Base-by-base conservation (phyloP, 176 grass and related monocot genomes). In the Chrysopogon serrulatus region DNA sequence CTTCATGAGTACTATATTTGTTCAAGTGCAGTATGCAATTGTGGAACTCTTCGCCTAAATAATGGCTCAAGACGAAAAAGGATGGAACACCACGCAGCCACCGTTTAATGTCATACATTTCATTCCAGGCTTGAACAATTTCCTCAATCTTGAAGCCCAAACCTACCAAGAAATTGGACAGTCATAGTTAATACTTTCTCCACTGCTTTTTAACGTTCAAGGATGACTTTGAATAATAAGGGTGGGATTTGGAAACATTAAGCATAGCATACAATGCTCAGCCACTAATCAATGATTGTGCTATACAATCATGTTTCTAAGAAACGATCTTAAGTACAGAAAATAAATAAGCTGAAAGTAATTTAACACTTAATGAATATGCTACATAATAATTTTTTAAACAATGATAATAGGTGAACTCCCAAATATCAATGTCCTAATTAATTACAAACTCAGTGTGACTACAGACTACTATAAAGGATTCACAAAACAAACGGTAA, bases 91-190 rank as follows among this genome's bases (percentile, higher is more conserved):
- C 85, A 57, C 54, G 79, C 45, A 95, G 69, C 96, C 96, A 98
- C 47, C 79, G 83, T 79, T 98, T 91, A 71, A 86, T 86, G 85
- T 98, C 96, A 78, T 98, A 95, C 89, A 92, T 93, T 76, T 95
- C 91, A 83, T 92, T 95, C 91, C 91, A 98, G 74, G 93, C 88
- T 83, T 98, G 87, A 39, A 95, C 90, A 78, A 95, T 98, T 85
- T 95, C 91, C 81, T 95, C 96, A 65, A 93, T 87, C 47, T 87
- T 93, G 87, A 95, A 98, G 77, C 79, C 90, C 85, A 89, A 83
- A 84, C 91, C 96, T 98, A 84, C 10, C 51, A 85, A 68, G 71
- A 49, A 76, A 82, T 65, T 15, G 4, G 60, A 44, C 13, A 84
- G 77, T 69, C 40, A 83, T 53, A 88, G 65, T 65, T 65, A 79